Evolutionary conservation across 306 rosid genomes (phyloP).

Genomic region (Dicorynia guianensis): DNA sequence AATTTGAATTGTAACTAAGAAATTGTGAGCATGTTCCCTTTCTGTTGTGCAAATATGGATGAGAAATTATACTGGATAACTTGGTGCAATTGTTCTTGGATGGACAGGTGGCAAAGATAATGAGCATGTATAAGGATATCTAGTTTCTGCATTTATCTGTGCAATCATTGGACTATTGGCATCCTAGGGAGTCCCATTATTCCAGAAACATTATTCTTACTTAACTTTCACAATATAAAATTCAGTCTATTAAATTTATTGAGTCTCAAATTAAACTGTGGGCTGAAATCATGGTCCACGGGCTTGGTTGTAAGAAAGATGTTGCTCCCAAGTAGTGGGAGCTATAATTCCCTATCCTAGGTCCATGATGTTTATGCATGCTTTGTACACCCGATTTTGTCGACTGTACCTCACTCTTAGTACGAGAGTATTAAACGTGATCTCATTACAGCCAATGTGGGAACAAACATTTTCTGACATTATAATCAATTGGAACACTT

Average conservation of each 20-base stretch:
- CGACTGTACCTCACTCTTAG: not conserved
- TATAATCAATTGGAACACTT: slow-evolving; percentile 10
- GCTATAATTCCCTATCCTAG: no score
- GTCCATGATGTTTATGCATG: no score
- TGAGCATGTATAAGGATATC: not conserved
- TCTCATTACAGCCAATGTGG: not conserved
- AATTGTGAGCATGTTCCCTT: not conserved
- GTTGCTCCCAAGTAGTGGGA: no score
- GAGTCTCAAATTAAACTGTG: no score
- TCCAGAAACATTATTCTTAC: no score
- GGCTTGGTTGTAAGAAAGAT: no score
- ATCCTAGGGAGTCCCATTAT: not conserved
- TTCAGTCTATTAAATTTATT: no score
- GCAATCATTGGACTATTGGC: not conserved
- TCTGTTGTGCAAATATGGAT: slow-evolving; percentile 23
- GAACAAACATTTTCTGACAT: not conserved
- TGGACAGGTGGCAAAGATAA: not conserved
- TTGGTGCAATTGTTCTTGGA: not conserved
- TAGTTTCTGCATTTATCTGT: not conserved
- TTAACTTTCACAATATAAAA: no score
- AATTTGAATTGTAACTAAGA: not conserved
- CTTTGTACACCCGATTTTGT: slow-evolving; percentile 13
- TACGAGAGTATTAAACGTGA: not conserved
- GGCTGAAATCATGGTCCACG: no score
- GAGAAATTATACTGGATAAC: not conserved